These are phyloP conservation scores for Mycena capillaripes DNA, from an alignment of 768 basidiomycete species.

Conservation along the genomic window DNA sequence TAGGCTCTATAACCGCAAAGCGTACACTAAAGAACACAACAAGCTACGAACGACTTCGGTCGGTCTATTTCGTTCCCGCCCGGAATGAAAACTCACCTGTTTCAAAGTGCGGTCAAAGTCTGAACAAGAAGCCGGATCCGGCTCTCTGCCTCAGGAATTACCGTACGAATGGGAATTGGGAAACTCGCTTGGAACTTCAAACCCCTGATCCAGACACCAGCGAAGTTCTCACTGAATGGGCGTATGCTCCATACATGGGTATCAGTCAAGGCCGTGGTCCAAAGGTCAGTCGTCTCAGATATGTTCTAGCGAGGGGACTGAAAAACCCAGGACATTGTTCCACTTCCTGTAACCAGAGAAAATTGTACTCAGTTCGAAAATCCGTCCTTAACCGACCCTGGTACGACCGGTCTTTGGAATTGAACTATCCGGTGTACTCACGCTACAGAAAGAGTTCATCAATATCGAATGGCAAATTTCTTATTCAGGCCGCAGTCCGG, in stretches of 20 bases:
- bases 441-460: constrained; percentile 34
- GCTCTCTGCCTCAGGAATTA: constrained; percentile 44
- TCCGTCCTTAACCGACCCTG: constrained; percentile 13
- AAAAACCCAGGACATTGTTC: constrained; percentile 44
- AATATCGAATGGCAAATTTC: constrained; percentile 51
- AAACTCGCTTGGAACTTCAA: constrained; percentile 46
- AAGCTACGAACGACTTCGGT: constrained; percentile 39
- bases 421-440: not conserved
- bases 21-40: constrained; percentile 46
- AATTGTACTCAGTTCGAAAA: constrained; percentile 30
- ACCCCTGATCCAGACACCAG: constrained; percentile 17
- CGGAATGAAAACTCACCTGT: too few relatives aligned
- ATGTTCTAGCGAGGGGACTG: not conserved
- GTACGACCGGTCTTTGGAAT: not conserved
- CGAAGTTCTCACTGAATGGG: constrained; percentile 39
- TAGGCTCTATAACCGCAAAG: constrained; percentile 43
- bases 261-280: constrained; percentile 48
- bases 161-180: constrained; percentile 44
- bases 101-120: too few relatives aligned
- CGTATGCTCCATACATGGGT: constrained; percentile 48
- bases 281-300: constrained; percentile 40
- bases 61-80: too few relatives aligned
- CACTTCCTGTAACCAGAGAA: constrained; percentile 49
- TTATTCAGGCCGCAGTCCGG: constrained; percentile 43
- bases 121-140: too few relatives aligned